Evolutionary conservation across 306 rosid species (phyloP), one percentile per base, ranked within the genome.

Genomic region (Prunus davidiana): DNA sequence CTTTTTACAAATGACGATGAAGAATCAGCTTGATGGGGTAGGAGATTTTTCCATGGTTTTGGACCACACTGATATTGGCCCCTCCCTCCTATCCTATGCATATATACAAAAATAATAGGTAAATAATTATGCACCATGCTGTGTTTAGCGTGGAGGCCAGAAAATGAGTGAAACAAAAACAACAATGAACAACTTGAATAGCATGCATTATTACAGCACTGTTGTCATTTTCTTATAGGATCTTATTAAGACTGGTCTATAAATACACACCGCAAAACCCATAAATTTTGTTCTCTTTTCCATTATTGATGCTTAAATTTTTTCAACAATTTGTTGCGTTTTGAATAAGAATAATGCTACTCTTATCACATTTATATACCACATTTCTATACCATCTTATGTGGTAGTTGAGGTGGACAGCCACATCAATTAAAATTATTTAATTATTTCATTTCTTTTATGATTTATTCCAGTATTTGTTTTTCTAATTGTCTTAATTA

Each of bases 181-280:
- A 83, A 84, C 88, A 79, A 83, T 58, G 61, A 73, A 80, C 88
- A 83, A 80, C 75, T 85, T 77, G 91, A 75, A 64, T 76, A 60
- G 73, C 76, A 66, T 79, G 34, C 38, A 60, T 60, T 60, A 60
- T 61, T 82, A 15, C 25, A 55, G 46, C 46, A 38, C 25, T 76
- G 49, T 82, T 82, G 90, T 86, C 84, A 76, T 78, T 73, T 84
- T 86, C 80, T 75, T 27, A 22, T 76, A 67, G 54, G 69, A 46
- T 32, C 73, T 68, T 16, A 78, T 68, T 69, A 64, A 80, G 24
- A 74, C 32, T 72, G 75, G 71, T 63, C 80, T 32, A 61, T 14
- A 56, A 71, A 54, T 56, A 34, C 27, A 71, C 12, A 71, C 57
- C 63, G 58, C 73, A 62, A 11, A 30, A 52, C 32, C 34, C 58